Evolutionary conservation across 257 asterid genomes (phyloP).

Genomic region (Eucommia ulmoides): DNA sequence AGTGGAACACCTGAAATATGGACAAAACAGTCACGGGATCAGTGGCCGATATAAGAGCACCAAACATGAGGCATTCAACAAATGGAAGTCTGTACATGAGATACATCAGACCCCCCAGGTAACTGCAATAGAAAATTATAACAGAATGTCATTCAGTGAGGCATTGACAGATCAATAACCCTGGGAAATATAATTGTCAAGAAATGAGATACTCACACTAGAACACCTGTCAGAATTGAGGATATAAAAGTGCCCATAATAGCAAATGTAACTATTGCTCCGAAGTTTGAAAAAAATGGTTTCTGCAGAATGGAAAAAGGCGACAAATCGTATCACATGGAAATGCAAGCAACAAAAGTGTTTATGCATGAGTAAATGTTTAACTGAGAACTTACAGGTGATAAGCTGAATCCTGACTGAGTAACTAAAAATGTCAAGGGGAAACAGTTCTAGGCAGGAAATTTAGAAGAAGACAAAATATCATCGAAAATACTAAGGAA

Average conservation of each 20-base stretch:
- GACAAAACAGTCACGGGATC: slow-evolving; percentile 98
- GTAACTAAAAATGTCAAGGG: slow-evolving; percentile 64
- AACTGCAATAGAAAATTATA: slow-evolving; percentile 37
- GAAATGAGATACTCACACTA: slow-evolving; percentile 72
- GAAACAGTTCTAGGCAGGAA: slow-evolving; percentile 16
- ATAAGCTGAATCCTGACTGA: slow-evolving; percentile 93
- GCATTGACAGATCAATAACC: not conserved
- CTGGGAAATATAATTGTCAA: too few species aligned
- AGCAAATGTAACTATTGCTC: slow-evolving; percentile 89
- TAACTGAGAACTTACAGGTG: slow-evolving; percentile 61
- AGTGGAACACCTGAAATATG: slow-evolving; percentile 70
- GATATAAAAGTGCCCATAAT: slow-evolving; percentile 83
- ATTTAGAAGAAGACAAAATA: slow-evolving; percentile 2
- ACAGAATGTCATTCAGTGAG: slow-evolving; percentile 5
- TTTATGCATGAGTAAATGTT: not conserved
- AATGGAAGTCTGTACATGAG: slow-evolving; percentile 91
- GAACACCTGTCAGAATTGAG: slow-evolving; percentile 77
- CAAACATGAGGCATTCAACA: slow-evolving; percentile 96
- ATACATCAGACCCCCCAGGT: slow-evolving; percentile 69
- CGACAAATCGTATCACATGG: not conserved
- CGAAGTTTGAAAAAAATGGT: slow-evolving; percentile 96
- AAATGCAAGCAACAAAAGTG: not conserved
- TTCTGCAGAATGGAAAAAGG: slow-evolving; percentile 48
- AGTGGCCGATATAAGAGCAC: slow-evolving; percentile 96
- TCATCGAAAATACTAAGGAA: not conserved